phyloP scores from a whole-genome alignment of 1,284 basidiomycete genomes.

The Trichosporon asahii region DNA sequence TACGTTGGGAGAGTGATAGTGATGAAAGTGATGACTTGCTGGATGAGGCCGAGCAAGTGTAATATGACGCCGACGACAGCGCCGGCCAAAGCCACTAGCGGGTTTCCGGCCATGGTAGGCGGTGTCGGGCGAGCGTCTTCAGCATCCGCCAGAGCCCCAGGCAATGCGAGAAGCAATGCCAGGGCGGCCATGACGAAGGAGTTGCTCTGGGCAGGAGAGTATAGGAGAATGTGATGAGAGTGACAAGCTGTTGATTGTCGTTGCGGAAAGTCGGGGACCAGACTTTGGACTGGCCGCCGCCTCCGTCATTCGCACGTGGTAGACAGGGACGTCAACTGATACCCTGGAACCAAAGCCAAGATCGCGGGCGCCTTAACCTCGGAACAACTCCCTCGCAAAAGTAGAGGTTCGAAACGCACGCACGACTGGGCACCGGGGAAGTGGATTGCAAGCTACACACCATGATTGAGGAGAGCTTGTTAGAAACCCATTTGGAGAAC shows the following conservation, averaged over 20 bases:
- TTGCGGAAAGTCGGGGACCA: not conserved
- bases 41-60: slow-evolving; percentile 73
- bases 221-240: not conserved
- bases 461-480: not conserved
- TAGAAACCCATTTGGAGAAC: slow-evolving; percentile 19
- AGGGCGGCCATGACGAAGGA: slow-evolving; percentile 6
- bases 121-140: slow-evolving; percentile 15
- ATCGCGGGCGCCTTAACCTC: not conserved
- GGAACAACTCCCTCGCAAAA: not conserved
- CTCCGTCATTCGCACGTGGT: slow-evolving; percentile 4
- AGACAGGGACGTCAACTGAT: not conserved
- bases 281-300: not conserved
- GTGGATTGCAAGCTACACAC: not conserved
- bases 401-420: too few species aligned
- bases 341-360: not conserved
- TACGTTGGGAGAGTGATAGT: slow-evolving; percentile 74
- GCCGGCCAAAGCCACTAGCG: slow-evolving; percentile 70
- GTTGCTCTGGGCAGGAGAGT: not conserved
- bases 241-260: not conserved
- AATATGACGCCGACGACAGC: slow-evolving; percentile 79
- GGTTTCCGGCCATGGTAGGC: slow-evolving; percentile 49
- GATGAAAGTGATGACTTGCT: slow-evolving; percentile 65
- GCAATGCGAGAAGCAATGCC: slow-evolving; percentile 8
- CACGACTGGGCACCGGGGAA: not conserved
- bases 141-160: not conserved